A percentile compares a stretch with the other conserved stretches of the same genome.
Conservation (phyloP, 805 yeast genomes). For the Candida dajiaensis region DNA sequence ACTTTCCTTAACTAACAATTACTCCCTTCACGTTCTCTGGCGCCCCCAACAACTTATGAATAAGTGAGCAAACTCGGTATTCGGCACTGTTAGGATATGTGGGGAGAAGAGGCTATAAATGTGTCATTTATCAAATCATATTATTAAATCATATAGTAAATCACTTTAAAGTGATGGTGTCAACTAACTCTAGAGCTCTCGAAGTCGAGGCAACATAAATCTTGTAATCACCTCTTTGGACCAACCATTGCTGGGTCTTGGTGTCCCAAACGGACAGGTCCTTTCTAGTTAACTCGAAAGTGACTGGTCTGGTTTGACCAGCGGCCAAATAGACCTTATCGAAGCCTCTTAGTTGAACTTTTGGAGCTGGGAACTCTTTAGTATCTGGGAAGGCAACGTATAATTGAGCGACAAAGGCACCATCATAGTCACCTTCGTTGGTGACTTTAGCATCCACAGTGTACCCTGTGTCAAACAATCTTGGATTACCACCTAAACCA, state of each 20-base stretch:
- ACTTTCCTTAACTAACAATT: no score
- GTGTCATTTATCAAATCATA: no score
- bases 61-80: no score
- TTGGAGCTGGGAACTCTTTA: conserved; percentile 35
- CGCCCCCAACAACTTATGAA: not conserved
- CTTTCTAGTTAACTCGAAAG: conserved; percentile 38
- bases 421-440: conserved; percentile 40
- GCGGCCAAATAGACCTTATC: conserved; percentile 42
- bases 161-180: conserved; percentile 12
- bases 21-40: no score
- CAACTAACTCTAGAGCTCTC: conserved; percentile 35
- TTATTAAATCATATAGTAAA: not conserved
- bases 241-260: conserved; percentile 45
- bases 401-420: conserved; percentile 46
- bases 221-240: conserved; percentile 47
- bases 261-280: conserved; percentile 53
- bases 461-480: conserved; percentile 45
- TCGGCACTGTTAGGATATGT: not conserved
- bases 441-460: conserved; percentile 37
- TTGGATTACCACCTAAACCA: conserved; percentile 51
- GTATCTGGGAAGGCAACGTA: conserved; percentile 42
- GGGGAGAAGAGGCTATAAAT: not conserved
- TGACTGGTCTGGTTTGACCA: conserved; percentile 30
- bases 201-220: conserved; percentile 44
- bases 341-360: conserved; percentile 48